Evolutionary conservation across 768 basidiomycete genomes (phyloP).

Genomic region (Lactarius vividus): DNA sequence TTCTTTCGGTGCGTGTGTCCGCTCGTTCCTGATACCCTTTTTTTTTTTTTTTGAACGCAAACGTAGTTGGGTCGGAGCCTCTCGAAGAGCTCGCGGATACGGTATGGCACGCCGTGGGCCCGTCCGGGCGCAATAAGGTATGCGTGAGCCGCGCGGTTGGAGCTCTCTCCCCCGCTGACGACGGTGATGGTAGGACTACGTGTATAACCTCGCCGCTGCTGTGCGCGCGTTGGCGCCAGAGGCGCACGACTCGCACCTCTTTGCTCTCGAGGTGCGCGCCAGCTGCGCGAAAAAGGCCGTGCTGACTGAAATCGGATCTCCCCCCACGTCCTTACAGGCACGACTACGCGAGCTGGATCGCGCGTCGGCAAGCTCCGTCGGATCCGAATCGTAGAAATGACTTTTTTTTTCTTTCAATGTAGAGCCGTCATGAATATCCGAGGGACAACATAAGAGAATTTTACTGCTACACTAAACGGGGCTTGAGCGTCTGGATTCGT

Average conservation of each 20-base stretch:
- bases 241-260: slow-evolving; percentile 74
- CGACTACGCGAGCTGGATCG: slow-evolving; percentile 23
- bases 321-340: slow-evolving; percentile 1
- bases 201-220: slow-evolving; percentile 72
- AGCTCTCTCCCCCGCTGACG: too few species aligned
- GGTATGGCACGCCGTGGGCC: slow-evolving; percentile 77
- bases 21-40: background rate
- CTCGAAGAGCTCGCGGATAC: slow-evolving; percentile 61
- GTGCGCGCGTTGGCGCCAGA: slow-evolving; percentile 72
- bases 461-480: background rate
- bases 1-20: slow-evolving; percentile 65
- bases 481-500: background rate
- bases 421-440: background rate
- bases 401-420: background rate
- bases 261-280: slow-evolving; percentile 65
- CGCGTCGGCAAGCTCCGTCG: background rate
- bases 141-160: background rate
- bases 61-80: slow-evolving; percentile 79
- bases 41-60: background rate
- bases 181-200: slow-evolving; percentile 62
- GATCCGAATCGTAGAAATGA: background rate
- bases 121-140: slow-evolving; percentile 90
- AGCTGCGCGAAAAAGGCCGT: background rate
- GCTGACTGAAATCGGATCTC: background rate
- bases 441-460: background rate